These are phyloP conservation scores for Thielaviopsis punctulata DNA, from an alignment of 2,329 filamentous ascomycete species.

Conservation along the genomic window DNA sequence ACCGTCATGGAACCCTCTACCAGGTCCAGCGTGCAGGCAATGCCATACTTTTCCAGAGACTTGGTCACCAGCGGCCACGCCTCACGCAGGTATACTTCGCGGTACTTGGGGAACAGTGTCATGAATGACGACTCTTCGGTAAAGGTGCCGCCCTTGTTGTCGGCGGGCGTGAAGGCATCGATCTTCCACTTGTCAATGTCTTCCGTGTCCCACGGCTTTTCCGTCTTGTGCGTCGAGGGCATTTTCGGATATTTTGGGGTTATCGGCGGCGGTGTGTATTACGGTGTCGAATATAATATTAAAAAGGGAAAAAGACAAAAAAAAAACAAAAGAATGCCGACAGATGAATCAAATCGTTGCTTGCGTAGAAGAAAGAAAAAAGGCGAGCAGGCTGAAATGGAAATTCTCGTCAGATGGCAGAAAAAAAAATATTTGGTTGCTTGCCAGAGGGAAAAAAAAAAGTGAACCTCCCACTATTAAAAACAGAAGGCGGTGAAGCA, in stretches of 20 bases:
- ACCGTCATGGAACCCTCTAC: conserved; percentile 95
- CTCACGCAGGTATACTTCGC: conserved; percentile 83
- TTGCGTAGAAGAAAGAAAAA: neutral
- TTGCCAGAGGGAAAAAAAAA: conserved; percentile 4
- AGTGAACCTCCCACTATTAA: neutral
- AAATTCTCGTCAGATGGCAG: conserved; percentile 5
- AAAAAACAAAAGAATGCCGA: neutral
- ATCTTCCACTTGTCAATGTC: conserved; percentile 97
- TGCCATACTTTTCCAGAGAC: conserved; percentile 69
- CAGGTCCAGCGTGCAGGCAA: conserved; percentile 83
- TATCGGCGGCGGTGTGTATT: too few species aligned
- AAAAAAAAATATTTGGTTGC: conserved; percentile 13
- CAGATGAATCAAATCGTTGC: neutral
- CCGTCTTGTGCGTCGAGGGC: conserved; percentile 77
- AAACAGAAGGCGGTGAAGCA: conserved; percentile 8
- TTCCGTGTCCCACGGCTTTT: conserved; percentile 91
- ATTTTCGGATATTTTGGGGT: conserved; percentile 26
- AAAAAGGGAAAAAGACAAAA: too few species aligned
- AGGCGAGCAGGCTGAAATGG: neutral
- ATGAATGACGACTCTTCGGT: conserved; percentile 83
- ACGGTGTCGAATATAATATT: too few species aligned
- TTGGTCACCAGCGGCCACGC: conserved; percentile 85
- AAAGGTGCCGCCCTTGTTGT: conserved; percentile 76
- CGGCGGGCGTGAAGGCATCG: conserved; percentile 67
- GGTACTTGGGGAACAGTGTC: conserved; percentile 85